Conservation (phyloP, 2,329 filamentous ascomycete species). For the Tolypocladium sp. region DNA sequence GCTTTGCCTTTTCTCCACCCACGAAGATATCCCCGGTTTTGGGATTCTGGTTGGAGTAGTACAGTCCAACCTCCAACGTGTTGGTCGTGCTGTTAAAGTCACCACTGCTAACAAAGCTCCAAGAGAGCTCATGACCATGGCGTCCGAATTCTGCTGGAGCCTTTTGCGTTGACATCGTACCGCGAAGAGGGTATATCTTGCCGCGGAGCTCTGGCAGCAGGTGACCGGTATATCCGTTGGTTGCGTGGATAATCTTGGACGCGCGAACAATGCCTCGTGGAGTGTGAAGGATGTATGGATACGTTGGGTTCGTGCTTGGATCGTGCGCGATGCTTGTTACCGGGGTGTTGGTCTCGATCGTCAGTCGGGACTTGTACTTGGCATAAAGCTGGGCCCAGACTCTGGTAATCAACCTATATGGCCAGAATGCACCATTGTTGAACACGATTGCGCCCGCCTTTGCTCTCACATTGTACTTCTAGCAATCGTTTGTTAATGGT, state of each 20-base stretch:
- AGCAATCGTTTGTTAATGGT: background rate
- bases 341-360: conserved; percentile 27
- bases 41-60: conserved; percentile 15
- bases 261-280: conserved; percentile 32
- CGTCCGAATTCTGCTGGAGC: conserved; percentile 21
- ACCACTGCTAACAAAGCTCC: conserved; percentile 33
- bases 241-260: conserved; percentile 44
- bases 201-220: conserved; percentile 37
- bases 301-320: conserved; percentile 1
- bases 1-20: conserved; percentile 35
- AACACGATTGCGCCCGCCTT: conserved; percentile 17
- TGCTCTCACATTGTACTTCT: conserved; percentile 13
- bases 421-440: conserved; percentile 34
- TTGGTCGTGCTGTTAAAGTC: conserved; percentile 39
- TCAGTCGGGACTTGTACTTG: conserved; percentile 16
- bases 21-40: conserved; percentile 35
- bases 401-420: conserved; percentile 34
- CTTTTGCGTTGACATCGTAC: conserved; percentile 38
- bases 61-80: conserved; percentile 15
- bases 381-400: conserved; percentile 27
- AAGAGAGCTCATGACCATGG: conserved; percentile 25
- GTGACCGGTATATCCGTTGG: conserved; percentile 41
- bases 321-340: conserved; percentile 13
- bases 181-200: conserved; percentile 31
- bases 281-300: conserved; percentile 34